Base-by-base conservation (phyloP, 1,284 basidiomycete species). In the Meripilus lineatus region DNA sequence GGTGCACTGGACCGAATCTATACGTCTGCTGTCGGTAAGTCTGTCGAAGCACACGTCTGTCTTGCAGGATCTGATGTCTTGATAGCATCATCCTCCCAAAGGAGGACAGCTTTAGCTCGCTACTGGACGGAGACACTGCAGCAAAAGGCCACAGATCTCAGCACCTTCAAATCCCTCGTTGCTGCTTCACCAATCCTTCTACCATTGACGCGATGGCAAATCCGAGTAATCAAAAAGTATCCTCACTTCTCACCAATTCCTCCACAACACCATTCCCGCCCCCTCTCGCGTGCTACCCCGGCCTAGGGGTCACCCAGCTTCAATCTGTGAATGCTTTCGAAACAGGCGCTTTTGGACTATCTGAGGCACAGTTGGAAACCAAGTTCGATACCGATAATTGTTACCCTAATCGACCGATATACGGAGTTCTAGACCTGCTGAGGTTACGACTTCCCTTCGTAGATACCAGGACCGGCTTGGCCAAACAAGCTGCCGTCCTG, bases 371-470 rank as follows among this genome's bases (percentile, higher is more conserved):
- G 0, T 32, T 62, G 13, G 50, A 65, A 24, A 53, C 63, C 15
- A 48, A 57, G 30, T 77, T 81, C 53, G 59, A 76, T 47, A 39
- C 67, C 5, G n/a, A n/a, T n/a, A 60, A 64, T 5, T 84, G 81
- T 58, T 82, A 71, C 57, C 62, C 71, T 7, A 66, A 70, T 49
- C 69, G 76, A 17, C 81, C 79, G 1, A 62, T 79, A 14, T 84
- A 84, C 55, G 81, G 81, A n/a, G 63, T 79, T 7, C 62, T 84
- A 39, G 69, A 84, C 53, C 53, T 82, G 10, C 58, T 81, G 21
- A 67, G 65, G 8, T 62, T 81, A 20, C 74, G 80, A 11, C 62
- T 79, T 20, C 79, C 81, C 10, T 83, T 80, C 58, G 42, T 61
- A 5, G 73, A 79, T 54, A 59, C 64, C 6, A 58, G 65, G 23